Evolutionary conservation across 441 rosid genomes (phyloP).

Genomic region (Gossypium davidsonii): DNA sequence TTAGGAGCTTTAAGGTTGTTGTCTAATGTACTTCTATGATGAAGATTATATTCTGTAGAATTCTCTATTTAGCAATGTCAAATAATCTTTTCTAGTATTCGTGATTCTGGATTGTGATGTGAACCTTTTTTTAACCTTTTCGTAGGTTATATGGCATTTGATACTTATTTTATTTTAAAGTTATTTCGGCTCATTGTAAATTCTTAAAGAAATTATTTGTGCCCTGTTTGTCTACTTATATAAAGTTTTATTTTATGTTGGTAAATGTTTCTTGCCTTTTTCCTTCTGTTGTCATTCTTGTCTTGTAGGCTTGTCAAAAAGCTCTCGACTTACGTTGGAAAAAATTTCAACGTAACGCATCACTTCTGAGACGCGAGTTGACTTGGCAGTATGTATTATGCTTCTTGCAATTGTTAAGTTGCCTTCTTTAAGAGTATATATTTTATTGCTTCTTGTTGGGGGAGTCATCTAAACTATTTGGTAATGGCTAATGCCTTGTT

Average conservation of each 20-base stretch:
- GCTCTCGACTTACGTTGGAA: slow-evolving; percentile 48
- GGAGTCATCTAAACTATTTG: background rate
- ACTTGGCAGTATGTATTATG: slow-evolving; percentile 62
- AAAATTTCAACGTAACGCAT: slow-evolving; percentile 60
- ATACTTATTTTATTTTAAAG: background rate
- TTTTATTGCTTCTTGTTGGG: slow-evolving; percentile 9
- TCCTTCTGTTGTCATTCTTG: background rate
- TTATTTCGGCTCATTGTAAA: background rate
- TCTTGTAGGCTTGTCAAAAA: slow-evolving; percentile 43
- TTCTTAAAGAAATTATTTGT: background rate
- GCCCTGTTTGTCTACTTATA: background rate
- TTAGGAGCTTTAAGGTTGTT: background rate
- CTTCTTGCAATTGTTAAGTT: slow-evolving; percentile 1
- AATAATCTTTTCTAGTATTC: background rate
- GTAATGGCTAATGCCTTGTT: slow-evolving; percentile 4
- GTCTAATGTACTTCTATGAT: background rate
- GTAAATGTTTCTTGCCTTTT: slow-evolving; percentile 3
- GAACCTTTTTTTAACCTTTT: background rate
- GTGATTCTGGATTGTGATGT: background rate
- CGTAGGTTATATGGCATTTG: background rate
- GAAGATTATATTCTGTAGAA: background rate
- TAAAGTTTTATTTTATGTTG: background rate
- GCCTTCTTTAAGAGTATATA: background rate
- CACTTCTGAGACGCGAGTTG: slow-evolving; percentile 49
- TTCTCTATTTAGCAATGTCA: background rate